These are phyloP conservation scores for Carex kokanica DNA, from an alignment of 176 grass and related monocot species.

Conservation along the genomic window DNA sequence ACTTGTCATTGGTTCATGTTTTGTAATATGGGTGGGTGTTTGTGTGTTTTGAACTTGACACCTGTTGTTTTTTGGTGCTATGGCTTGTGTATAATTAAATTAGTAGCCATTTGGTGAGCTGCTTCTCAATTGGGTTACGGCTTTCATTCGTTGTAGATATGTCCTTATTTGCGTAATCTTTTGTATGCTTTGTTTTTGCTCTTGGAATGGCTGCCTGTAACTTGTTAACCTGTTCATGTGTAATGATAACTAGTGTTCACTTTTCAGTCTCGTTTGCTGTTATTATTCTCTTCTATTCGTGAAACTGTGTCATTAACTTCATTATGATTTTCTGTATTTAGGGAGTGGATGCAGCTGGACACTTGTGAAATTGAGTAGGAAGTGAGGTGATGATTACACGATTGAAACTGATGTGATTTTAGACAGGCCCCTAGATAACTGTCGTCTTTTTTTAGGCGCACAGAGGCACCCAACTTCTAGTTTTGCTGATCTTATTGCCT, in stretches of 20 bases:
- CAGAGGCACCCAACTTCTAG: no score
- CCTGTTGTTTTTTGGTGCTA: constrained; percentile 3
- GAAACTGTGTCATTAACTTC: background rate
- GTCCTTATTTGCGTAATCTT: constrained; percentile 5
- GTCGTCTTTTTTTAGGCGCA: no score
- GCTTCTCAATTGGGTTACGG: constrained; percentile 14
- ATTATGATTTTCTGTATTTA: background rate
- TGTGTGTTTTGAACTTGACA: constrained; percentile 13
- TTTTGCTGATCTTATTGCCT: no score
- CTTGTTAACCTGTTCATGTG: constrained; percentile 12
- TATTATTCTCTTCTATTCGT: background rate
- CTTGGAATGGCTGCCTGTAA: background rate
- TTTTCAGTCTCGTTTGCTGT: background rate
- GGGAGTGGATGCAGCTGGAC: no score
- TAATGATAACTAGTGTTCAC: constrained; percentile 4
- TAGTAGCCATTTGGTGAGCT: constrained; percentile 16
- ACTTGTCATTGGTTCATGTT: constrained; percentile 16
- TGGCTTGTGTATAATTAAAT: constrained; percentile 29
- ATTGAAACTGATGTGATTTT: no score
- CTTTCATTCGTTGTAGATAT: constrained; percentile 28
- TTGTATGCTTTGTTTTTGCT: constrained; percentile 11
- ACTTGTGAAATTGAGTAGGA: no score
- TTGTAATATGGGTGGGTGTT: constrained; percentile 23
- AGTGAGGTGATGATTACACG: no score
- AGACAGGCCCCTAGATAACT: no score